Base-by-base conservation (phyloP, 2,329 filamentous ascomycete species). In the Plenodomus biglobosus region DNA sequence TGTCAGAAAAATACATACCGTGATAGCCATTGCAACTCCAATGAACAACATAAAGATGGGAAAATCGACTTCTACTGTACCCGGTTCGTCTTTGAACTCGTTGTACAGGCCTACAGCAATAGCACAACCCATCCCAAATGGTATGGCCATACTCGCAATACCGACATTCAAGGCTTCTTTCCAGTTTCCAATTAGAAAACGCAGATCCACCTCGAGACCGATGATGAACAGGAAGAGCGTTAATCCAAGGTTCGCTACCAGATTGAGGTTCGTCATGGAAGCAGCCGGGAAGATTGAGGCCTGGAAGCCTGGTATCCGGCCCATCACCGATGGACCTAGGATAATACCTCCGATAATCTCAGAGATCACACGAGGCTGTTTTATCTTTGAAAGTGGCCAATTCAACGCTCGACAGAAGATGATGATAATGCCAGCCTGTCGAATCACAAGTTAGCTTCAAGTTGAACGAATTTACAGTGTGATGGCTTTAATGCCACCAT, bases 11-110 rank as follows among this genome's bases (percentile, higher is more conserved):
- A 7, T 16, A 62, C 76, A 59, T 69, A 83, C 90, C 1, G 92
- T 96, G 60, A 97, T 97, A 21, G 91, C 88, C 72, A 96, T 86
- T 0, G 92, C 92, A 44, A 95, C 92, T 71, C 92, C 92, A 56
- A 96, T 88, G 68, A 97, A 97, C 19, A 91, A 78, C 71, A 85
- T 78, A 57, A 82, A 87, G 1, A 83, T 79, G 2, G 80, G 79
- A 65, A 87, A 87, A 15, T 73, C 70, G 41, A 87, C 83, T 0
- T 75, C 76, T n/a, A 80, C 78, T 8, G 78, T 79, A 3, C 76
- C 78, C 0, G 76, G 65, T 42, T 86, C 84, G 51, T 76, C 58
- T 5, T 77, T 76, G 62, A 95, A 95, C 48, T 91, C 72, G 49
- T 91, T 73, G 63, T 90, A 95, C 11, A 96, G 71, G 1, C 91